These are phyloP conservation scores for Cutaneotrichosporon dermatis DNA, from an alignment of 1,284 basidiomycete species.

Conservation along the genomic window DNA sequence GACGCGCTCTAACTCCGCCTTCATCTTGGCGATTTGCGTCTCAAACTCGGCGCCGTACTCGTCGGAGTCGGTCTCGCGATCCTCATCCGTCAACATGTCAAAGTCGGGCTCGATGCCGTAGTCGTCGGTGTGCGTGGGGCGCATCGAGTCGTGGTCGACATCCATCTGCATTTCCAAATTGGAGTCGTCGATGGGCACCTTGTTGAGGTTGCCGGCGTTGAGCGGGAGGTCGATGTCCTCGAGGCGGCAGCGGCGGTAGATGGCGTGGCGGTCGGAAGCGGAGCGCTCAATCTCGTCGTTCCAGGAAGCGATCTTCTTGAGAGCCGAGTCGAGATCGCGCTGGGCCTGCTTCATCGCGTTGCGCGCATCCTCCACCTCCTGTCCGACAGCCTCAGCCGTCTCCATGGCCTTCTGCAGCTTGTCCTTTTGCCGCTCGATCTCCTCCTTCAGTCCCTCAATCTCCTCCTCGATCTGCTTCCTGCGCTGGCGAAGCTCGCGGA, in stretches of 20 bases:
- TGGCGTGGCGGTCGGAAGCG: conserved; percentile 74
- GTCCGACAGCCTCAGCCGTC: conserved; percentile 54
- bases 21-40: conserved; percentile 65
- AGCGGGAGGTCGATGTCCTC: conserved; percentile 88
- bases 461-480: conserved; percentile 61
- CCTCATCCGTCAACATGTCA: conserved; percentile 70
- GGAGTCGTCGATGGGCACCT: conserved; percentile 67
- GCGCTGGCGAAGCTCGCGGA: conserved; percentile 53
- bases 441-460: conserved; percentile 60
- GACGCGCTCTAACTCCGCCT: conserved; percentile 84
- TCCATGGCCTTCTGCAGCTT: conserved; percentile 55
- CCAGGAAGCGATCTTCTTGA: conserved; percentile 86
- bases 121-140: conserved; percentile 66
- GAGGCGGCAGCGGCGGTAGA: conserved; percentile 87
- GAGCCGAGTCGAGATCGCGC: conserved; percentile 72
- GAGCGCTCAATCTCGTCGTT: conserved; percentile 92
- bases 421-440: conserved; percentile 59
- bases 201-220: conserved; percentile 64
- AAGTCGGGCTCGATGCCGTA: conserved; percentile 93
- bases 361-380: conserved; percentile 66
- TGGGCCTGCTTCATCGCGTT: conserved; percentile 64
- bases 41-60: conserved; percentile 72
- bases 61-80: conserved; percentile 67
- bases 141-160: conserved; percentile 72
- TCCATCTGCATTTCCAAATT: conserved; percentile 92